Evolutionary conservation across 495 filamentous ascomycete genomes (phyloP), one percentile per base, ranked within the genome.

Genomic region (Polyplosphaeria fusca): DNA sequence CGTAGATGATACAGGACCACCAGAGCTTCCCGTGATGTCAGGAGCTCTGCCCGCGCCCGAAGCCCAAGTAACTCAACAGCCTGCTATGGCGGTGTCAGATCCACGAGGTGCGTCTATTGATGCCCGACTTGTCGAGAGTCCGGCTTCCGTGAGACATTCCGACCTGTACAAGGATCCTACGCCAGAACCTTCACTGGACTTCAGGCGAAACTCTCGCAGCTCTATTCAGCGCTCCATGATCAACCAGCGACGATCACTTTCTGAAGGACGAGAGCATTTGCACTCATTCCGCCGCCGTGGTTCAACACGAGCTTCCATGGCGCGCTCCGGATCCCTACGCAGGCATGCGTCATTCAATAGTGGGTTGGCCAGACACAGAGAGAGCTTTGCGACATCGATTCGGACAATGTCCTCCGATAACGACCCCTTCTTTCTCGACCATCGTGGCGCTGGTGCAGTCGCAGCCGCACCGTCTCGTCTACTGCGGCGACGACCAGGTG

Each of bases 401-500:
- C 54, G 50, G 25, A 66, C 83, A 5, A 78, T 64, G 37, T 69
- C 72, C 32, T 69, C 74, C 25, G 68, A 67, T 53, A 64, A 69
- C 19, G 67, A 61, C 4, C 73, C 70, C 16, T 74, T 75, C 37
- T 47, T 65, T 27, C 40, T 60, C n/a, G 72, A 75, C 30, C 74
- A 69, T 48, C 66, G 68, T 28, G 63, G 69, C 5, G 7, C 30
- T 20, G 28, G 32, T 20, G 14, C 50, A 43, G 28, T 35, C 2
- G 43, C 19, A 16, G 28, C 42, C 2, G 43, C 19, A 16, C 59
- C 59, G 16, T 73, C 70, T 13, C 77, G 75, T 43, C 79, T 87
- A 55, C 82, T 98, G 37, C 82, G 93, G 52, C 81, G 93, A 66
- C 82, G 88, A 24, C 94, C 92, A 16, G 93, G 93, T 44, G 91